Conservation (phyloP, 2,329 filamentous ascomycete genomes). For the Aspergillus sp. region DNA sequence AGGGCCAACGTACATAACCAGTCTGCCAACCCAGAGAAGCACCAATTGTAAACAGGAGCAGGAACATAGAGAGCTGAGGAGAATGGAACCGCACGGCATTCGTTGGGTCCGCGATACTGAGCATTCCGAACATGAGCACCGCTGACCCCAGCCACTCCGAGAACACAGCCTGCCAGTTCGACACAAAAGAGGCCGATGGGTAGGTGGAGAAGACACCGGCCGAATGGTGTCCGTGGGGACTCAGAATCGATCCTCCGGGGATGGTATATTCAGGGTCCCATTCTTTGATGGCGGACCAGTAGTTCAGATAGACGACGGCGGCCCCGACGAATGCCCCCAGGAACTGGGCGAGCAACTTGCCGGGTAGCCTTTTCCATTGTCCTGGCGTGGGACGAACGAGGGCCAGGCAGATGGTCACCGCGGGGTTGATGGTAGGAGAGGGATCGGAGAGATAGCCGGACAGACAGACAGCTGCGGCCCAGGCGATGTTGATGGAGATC, state of each 20-base stretch:
- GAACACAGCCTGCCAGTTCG: conserved; percentile 26
- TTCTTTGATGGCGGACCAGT: conserved; percentile 21
- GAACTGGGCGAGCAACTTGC: conserved; percentile 21
- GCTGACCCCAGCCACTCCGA: conserved; percentile 20
- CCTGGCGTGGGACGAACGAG: conserved; percentile 20
- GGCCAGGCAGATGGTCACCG: conserved; percentile 18
- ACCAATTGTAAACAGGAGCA: conserved; percentile 22
- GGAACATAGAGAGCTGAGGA: conserved; percentile 19
- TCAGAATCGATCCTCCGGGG: conserved; percentile 21
- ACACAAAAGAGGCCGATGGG: conserved; percentile 15
- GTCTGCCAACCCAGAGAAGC: conserved; percentile 26
- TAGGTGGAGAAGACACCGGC: conserved; percentile 24
- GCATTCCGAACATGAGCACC: conserved; percentile 23
- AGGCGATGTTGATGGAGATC: conserved; percentile 27
- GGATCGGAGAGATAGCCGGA: conserved; percentile 21
- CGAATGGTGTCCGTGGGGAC: conserved; percentile 20
- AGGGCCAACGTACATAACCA: conserved; percentile 21
- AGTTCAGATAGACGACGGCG: conserved; percentile 23
- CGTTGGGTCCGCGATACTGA: conserved; percentile 19
- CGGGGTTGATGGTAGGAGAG: conserved; percentile 22
- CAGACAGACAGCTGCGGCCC: conserved; percentile 22
- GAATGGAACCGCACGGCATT: conserved; percentile 19
- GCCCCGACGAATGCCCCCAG: conserved; percentile 24
- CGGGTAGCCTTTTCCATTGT: conserved; percentile 22
- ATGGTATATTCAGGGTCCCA: conserved; percentile 27